Evolutionary conservation across 1,284 basidiomycete species (phyloP), one percentile per base, ranked within the genome.

Genomic region (Leucoagaricus sp.): DNA sequence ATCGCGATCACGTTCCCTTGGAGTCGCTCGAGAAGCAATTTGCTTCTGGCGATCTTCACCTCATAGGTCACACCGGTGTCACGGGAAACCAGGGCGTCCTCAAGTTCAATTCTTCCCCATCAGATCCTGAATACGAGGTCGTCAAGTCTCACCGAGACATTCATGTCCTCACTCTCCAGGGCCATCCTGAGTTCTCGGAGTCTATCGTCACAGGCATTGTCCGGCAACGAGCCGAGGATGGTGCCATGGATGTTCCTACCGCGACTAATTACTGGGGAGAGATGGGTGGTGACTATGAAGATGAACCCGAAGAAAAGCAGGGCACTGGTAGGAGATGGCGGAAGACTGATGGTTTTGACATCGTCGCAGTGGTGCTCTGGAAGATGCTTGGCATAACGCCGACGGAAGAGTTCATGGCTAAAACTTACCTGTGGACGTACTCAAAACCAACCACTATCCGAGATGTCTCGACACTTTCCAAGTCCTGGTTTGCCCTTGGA

Each of bases 151-250:
- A 55, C 31, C 23, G 51, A 62, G 29, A 49, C 60, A 79, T 91
- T 50, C 82, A 88, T 34, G 80, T 94, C 55, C 65, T 91, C 58
- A 84, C 89, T 4, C 65, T 90, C 1, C 91, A 94, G 67, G 89
- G 91, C 1, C 91, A 94, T 65, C 91, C 92, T 0, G 92, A 94
- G 65, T 94, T 91, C 69, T 84, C 81, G 1, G 70, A 80, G 53
- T 70, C 77, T 29, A 83, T 94, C 49, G 78, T 91, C 38, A 70
- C 73, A n/a, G 74, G 74, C 51, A 68, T 93, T 23, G 77, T 92
- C 38, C 72, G 81, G 15, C 69, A 72, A 12, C 81, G 89, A 8
- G 67, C 72, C 7, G 67, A 70, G 61, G 66, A 69, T 12, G 78
- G 82, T 0, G 68, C 82, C 8, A 73, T 94, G 8, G 74, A 78